Percentiles rank a stretch among this genome's conserved stretches.
phyloP scores from a whole-genome alignment of 345 rosid genomes.

The Eucalyptus polyanthemos region DNA sequence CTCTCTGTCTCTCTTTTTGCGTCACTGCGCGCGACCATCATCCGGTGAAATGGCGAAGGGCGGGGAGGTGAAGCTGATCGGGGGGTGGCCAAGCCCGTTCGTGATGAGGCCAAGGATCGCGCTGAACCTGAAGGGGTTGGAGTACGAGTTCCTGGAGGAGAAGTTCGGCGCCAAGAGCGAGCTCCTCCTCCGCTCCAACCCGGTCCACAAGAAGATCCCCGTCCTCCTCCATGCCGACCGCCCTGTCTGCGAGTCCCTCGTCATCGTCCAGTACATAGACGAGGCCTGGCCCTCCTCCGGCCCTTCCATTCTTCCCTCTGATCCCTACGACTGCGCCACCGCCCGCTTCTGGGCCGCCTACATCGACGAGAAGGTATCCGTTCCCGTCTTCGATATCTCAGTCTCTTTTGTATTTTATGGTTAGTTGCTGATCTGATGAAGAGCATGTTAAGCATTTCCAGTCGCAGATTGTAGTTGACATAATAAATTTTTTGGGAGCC shows the following conservation, averaged over 20 bases:
- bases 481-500: neutral
- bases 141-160: constrained; percentile 51
- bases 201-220: constrained; percentile 72
- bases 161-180: constrained; percentile 38
- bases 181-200: constrained; percentile 59
- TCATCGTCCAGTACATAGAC: constrained; percentile 57
- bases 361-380: neutral
- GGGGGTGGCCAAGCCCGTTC: constrained; percentile 80
- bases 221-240: constrained; percentile 57
- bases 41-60: constrained; percentile 5
- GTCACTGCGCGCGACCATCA: neutral
- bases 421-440: neutral
- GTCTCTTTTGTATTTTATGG: neutral
- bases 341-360: constrained; percentile 58
- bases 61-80: constrained; percentile 37
- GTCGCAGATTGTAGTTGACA: neutral
- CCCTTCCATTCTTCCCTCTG: constrained; percentile 54
- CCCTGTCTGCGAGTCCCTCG: constrained; percentile 53
- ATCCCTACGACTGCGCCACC: constrained; percentile 51
- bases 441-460: neutral
- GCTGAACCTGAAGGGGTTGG: constrained; percentile 49
- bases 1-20: too few species aligned
- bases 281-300: constrained; percentile 55
- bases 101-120: constrained; percentile 64
- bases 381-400: neutral